Evolutionary conservation across 2,329 filamentous ascomycete genomes (phyloP), one percentile per base, ranked within the genome.

Genomic region (Cercospora nicotianae): DNA sequence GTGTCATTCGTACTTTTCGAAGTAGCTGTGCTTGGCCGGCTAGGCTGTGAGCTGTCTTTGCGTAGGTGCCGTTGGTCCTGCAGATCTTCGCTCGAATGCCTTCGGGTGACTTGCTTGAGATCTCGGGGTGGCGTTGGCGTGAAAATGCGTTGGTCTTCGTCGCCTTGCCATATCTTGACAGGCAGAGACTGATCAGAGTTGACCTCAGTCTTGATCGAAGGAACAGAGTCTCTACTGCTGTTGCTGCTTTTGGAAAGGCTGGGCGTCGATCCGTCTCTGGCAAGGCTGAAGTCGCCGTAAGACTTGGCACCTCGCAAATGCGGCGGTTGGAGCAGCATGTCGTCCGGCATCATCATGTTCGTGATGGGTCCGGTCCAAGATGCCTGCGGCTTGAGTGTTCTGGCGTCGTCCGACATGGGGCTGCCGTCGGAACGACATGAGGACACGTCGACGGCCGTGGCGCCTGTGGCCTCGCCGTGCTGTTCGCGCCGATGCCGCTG

Each of bases 401-500:
- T 23, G 48, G n/a, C 18, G 12, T 60, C 57, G 28, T 60, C 63
- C 5, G 63, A 65, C 33, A 60, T 42, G 9, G 58, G 58, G 23
- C 63, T 66, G 31, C 65, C 66, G 16, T 68, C 63, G 5, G 63
- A 55, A 13, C 61, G 61, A 39, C 61, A 59, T 12, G 63, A 61
- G 23, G 63, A 51, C 39, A 66, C 39, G 39, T 70, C 68, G 13
- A 65, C 64, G 3, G 66, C 39, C 16, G 59, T 68, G 10, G 63
- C 63, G 23, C 68, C 67, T 3, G 67, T 68, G 18, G 67, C 66
- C 42, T 69, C 67, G 39, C 69, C 63, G 30, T 75, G 74, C 69
- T 70, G 69, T 57, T 75, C 74, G 45, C 70, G 71, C 45, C 73
- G 70, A 59, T 75, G 74, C 30, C 74, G 65, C 26, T 70, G 69